Evolutionary conservation across 2,329 filamentous ascomycete genomes (phyloP).

Genomic region (Juglanconis oblonga): DNA sequence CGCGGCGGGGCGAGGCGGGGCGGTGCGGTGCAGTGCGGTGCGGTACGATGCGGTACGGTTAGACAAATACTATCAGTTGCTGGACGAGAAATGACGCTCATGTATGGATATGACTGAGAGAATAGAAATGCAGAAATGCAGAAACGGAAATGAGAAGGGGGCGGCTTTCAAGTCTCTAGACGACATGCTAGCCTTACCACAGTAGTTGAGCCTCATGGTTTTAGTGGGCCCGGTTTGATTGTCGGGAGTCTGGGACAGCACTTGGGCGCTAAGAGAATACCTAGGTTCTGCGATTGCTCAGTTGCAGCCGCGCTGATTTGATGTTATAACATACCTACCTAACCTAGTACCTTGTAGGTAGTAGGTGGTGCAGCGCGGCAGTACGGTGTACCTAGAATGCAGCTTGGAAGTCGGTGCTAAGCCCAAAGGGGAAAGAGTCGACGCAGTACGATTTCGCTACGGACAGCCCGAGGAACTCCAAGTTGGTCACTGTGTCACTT

Average conservation of each 20-base stretch:
- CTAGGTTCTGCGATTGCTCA: too few species aligned
- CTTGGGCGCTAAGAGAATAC: too few species aligned
- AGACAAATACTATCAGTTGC: background rate
- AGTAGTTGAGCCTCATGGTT: background rate
- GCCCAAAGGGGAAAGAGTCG: slow-evolving; percentile 4
- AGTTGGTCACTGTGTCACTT: background rate
- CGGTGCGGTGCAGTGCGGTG: background rate
- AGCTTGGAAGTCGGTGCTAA: background rate
- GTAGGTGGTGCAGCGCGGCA: too few species aligned
- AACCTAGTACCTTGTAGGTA: too few species aligned
- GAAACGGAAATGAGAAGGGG: background rate
- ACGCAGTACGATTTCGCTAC: background rate
- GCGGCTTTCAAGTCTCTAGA: background rate
- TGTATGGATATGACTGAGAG: background rate
- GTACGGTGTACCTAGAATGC: background rate
- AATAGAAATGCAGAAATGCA: background rate
- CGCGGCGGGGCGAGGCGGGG: background rate
- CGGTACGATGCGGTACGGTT: background rate
- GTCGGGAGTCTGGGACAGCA: too few species aligned
- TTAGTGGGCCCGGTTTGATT: background rate
- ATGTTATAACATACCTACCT: too few species aligned
- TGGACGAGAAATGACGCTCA: background rate
- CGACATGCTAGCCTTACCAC: too few species aligned
- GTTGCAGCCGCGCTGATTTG: too few species aligned
- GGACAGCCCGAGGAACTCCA: background rate